Evolutionary conservation across 2,329 filamentous ascomycete species (phyloP), one percentile per base, ranked within the genome.

Genomic region (Diaporthe amygdali): DNA sequence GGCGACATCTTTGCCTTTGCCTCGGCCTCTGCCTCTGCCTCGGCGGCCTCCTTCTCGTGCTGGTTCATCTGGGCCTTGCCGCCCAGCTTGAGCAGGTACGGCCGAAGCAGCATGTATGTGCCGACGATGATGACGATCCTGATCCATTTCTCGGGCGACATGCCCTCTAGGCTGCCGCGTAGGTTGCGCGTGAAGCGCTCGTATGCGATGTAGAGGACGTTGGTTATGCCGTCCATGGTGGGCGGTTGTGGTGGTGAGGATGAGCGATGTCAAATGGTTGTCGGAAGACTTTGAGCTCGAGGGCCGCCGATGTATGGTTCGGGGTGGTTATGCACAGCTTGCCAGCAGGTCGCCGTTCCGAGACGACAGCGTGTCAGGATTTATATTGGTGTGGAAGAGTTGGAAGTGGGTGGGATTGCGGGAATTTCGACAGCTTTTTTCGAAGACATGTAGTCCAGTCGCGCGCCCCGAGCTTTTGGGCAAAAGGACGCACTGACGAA

Each of bases 61-160:
- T 91, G 86, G 77, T 87, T 87, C 79, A 91, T 88, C 78, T 93
- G 90, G 74, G 87, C 82, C 76, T 88, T 89, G 72, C 87, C 89
- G 76, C 90, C 90, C 46, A 90, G 81, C 78, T 92, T 92, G 77
- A 95, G 86, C 66, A 95, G 81, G 79, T 94, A 94, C 0, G 93
- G 93, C 1, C 94, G 90, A 30, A 94, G 77, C 66, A 96, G 87
- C 74, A 91, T 79, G 84, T 96, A 97, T 69, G 89, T 91, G 76
- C 94, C 89, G 25, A 94, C 88, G 73, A 94, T 88, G 75, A 90
- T 86, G 75, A 94, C 82, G 71, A 96, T 86, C 59, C 94, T 92
- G 76, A 96, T 86, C 85, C 87, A 90, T 51, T 86, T 83, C 75
- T 89, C 82, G 14, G 80, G 76, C 1, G 85, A 83, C 84, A 91